Base-by-base conservation (phyloP, 1,139 yeast species). In the Spathaspora sp. region DNA sequence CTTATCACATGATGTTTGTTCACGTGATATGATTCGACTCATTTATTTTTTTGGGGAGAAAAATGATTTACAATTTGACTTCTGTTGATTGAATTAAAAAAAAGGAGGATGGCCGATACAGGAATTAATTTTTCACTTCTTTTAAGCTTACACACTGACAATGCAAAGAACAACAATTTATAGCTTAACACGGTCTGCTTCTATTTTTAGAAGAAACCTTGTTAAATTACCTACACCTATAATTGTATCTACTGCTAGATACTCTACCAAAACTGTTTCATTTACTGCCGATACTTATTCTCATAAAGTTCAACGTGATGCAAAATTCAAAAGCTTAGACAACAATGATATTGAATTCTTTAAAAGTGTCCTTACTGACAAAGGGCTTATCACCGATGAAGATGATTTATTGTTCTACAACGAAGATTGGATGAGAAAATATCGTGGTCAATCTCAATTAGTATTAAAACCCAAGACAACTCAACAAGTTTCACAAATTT, bases 401-500 rank as follows among this genome's bases (percentile, higher is more conserved):
- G 85, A 82, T 43, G 96, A 88, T 57, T 71, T 91, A 43, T 77
- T 80, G 31, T 80, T 80, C 51, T 89, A 70, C 73, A 93, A 93
- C 60, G 95, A 88, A 63, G 99, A 93, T 65, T 89, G 96, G 95
- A 93, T 91, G 97, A 79, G 90, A 63, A 93, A 93, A 67, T 93
- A 91, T 67, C 77, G 82, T 50, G 99, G 99, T 16, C 89, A 88
- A 61, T 85, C 97, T 1, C 74, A 80, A 57, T 67, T 93, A 43
- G 91, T 90, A 3, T 74, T 93, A 55, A 89, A 87, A 61, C 99
- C 99, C 34, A 86, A 86, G 58, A 80, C 88, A 15, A 82, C 90
- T 2, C 82, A 86, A 50, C 95, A 93, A 64, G 85, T 93, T 17
- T 76, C 93, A 3, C 61, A 80, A 56, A 89, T 93, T 52, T 63